Conservation (phyloP, 2,329 filamentous ascomycete genomes). For the Uncinocarpus reesii region DNA sequence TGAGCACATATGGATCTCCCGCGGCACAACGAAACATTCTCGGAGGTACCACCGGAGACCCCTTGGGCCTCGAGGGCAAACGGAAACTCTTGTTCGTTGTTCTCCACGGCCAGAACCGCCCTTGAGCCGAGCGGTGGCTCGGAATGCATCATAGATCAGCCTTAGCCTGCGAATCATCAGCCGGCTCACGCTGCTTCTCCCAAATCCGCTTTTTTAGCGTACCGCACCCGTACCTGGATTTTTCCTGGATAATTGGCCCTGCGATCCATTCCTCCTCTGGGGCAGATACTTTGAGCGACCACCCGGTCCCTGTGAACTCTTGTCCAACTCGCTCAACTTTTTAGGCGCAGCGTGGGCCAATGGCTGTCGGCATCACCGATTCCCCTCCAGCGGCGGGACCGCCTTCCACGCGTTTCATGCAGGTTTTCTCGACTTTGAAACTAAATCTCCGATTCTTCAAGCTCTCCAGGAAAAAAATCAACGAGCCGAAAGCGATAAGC, state of each 20-base stretch:
- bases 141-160: conserved; percentile 6
- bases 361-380: too few species aligned
- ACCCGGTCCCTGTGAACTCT: not conserved
- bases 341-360: too few species aligned
- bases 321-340: conserved; percentile 1
- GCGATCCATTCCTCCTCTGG: not conserved
- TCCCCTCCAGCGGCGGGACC: too few species aligned
- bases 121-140: not conserved
- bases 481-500: too few species aligned
- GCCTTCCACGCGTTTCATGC: too few species aligned
- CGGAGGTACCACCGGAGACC: too few species aligned
- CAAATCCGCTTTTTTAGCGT: not conserved
- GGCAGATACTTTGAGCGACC: not conserved
- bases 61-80: not conserved
- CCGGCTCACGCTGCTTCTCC: not conserved
- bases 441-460: not conserved
- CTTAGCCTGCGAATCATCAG: not conserved
- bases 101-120: too few species aligned
- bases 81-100: too few species aligned
- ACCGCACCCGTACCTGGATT: not conserved
- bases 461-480: not conserved
- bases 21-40: too few species aligned
- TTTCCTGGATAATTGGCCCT: not conserved
- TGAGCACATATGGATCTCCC: too few species aligned
- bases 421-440: too few species aligned